Conservation (phyloP, 2,329 filamentous ascomycete species). For the Colletotrichum chrysophilum region DNA sequence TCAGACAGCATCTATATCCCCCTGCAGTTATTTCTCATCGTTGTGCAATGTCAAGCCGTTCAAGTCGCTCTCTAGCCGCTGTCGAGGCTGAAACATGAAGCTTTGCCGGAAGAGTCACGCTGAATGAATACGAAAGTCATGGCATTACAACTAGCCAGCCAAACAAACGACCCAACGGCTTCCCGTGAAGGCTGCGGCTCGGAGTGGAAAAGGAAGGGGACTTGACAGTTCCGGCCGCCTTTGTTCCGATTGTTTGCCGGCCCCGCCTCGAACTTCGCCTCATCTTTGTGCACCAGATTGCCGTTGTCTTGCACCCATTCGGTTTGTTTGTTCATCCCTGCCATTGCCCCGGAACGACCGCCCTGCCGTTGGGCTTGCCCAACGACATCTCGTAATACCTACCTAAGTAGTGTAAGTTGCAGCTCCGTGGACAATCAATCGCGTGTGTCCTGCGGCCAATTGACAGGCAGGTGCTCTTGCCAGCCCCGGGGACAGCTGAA, state of each 20-base stretch:
- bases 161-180: not conserved
- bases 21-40: not conserved
- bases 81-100: constrained; percentile 10
- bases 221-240: not conserved
- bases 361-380: not conserved
- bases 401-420: not conserved
- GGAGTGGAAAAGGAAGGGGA: not conserved
- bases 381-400: not conserved
- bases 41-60: not conserved
- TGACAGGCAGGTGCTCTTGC: not conserved
- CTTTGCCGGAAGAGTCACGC: constrained; percentile 14
- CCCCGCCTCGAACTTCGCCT: not conserved
- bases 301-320: not conserved
- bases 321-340: constrained; percentile 1
- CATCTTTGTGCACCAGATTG: not conserved
- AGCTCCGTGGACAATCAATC: not conserved
- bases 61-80: not conserved
- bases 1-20: not conserved
- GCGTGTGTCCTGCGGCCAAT: not conserved
- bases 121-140: not conserved
- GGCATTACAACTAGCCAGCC: not conserved
- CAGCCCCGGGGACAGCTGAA: not conserved
- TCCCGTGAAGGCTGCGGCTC: not conserved
- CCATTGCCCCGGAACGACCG: not conserved
- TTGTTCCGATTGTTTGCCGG: constrained; percentile 3